Evolutionary conservation across 305 asterid species (phyloP).

Genomic region (Withania somnifera): DNA sequence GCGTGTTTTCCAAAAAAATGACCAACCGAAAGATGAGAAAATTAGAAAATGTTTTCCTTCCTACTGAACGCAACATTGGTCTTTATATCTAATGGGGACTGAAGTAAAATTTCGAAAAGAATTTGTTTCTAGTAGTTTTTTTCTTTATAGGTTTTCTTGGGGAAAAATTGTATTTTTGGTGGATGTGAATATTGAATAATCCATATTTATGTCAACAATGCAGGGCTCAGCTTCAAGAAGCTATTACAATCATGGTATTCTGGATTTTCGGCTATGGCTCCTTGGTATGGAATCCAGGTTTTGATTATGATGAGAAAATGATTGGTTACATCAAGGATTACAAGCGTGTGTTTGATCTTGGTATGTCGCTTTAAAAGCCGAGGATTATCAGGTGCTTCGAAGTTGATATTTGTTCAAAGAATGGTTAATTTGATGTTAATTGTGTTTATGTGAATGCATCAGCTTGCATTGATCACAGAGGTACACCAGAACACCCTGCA

Average conservation of each 20-base stretch:
- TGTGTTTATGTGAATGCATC: not conserved
- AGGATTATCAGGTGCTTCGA: not conserved
- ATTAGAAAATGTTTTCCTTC: no score
- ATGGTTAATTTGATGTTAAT: not conserved
- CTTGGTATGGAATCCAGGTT: slow-evolving; percentile 96
- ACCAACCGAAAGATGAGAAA: no score
- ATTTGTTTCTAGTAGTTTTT: not conserved
- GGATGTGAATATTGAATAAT: not conserved
- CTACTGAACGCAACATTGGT: no score
- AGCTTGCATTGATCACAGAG: slow-evolving; percentile 98
- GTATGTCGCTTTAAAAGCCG: slow-evolving; percentile 18
- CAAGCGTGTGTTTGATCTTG: slow-evolving; percentile 82
- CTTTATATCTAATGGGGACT: not conserved
- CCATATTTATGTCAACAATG: not conserved
- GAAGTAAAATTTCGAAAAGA: not conserved
- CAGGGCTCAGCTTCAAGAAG: not conserved
- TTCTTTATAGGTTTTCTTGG: not conserved
- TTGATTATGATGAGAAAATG: slow-evolving; percentile 69
- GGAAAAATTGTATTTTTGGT: not conserved
- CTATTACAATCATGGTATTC: slow-evolving; percentile 47
- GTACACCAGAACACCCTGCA: slow-evolving; percentile 92
- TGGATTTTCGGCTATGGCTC: slow-evolving; percentile 98
- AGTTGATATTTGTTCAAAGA: not conserved
- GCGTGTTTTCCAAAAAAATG: no score
- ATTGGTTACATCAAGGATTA: slow-evolving; percentile 82